Base-by-base conservation (phyloP, 2,329 filamentous ascomycete genomes). In the Thyridium curvatum region DNA sequence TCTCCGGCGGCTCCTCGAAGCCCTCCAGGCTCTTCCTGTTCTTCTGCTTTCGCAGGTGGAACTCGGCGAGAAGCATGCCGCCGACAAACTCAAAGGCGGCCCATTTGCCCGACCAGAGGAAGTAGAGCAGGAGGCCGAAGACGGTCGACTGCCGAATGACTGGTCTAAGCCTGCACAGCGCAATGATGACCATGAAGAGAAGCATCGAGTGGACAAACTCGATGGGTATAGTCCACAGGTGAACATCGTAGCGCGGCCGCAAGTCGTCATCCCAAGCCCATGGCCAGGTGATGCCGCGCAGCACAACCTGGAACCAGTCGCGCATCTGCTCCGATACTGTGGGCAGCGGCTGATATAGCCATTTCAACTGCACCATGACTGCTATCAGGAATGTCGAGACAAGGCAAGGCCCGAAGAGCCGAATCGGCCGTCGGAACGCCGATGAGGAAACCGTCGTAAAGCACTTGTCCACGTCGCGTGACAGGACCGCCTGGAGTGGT, bases 201-300 rank as follows among this genome's bases (percentile, higher is more conserved):
- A 67, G 47, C 58, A 70, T 60, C 8, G 68, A 71, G 48, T 68
- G 60, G 18, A 56, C 62, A 38, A 69, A 65, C 40, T 72, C 68
- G 40, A 69, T 60, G 1, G 69, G 65, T 14, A 72, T 68, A 2
- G 68, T 71, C 69, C 68, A 72, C 13, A 71, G 54, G 38, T 70
- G 66, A 8, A 63, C 51, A 41, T 69, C 64, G 42, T 68, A 71
- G 6, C 46, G 51, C 7, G 57, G 59, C 16, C 51, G 51, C 36
- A 64, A 39, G 38, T 60, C 52, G 3, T 34, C 37, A 29, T 63
- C 58, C 57, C 58, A 62, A 4, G 50, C 49, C 58, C 59, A 61
- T 12, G 56, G 55, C 54, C 59, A 62, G 15, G 52, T 52, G 33
- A 61, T 54, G 42, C 51, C 49, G 38, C 54, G 54, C 37, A 62